Evolutionary conservation across 108 stramenopile species (phyloP), one percentile per base, ranked within the genome.

Genomic region (Nannochloropsis salina): DNA sequence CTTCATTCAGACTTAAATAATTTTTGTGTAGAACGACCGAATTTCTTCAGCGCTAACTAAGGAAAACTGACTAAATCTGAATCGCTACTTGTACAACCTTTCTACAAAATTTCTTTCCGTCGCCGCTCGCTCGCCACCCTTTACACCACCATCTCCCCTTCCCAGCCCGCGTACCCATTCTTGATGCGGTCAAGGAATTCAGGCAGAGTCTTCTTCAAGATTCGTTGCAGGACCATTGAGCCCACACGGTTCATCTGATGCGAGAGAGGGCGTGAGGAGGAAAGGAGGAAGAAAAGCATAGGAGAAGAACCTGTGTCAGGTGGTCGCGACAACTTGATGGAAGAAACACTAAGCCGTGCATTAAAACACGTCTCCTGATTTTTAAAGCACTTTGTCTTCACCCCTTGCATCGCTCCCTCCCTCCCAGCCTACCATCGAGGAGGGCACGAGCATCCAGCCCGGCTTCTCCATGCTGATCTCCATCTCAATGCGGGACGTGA

Each of bases 381-480:
- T 31, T 31, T 31, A 31, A 31, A 31, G 31, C 31, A 31, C 31
- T 31, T 31, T 31, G 31, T 15, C 15, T 51, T 51, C 47, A 10
- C 47, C 15, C 47, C 47, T 0, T 0, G 12, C 15, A 10, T 51
- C 47, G 12, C 47, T 51, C 47, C 47, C 47, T 51, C 47, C 61
- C n/a, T 74, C 8, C 61, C 61, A n/a, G 20, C 61, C 61, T 74
- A 74, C 61, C 61, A 74, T 74, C 5, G 61, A 74, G 5, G 61
- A 74, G 20, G 61, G 61, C 8, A 74, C 61, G 20, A 74, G 8
- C 15, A 74, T 15, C 61, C 61, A 74, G 3, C 61, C 61, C 20
- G 61, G 61, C 61, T 74, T 74, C 20, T 74, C 61, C 61, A 74
- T 74, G 61, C 61, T 74, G 61, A 74, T n/a, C 61, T 74, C 61